Base-by-base conservation (phyloP, 2,329 filamentous ascomycete species). In the Xylariales sp. region DNA sequence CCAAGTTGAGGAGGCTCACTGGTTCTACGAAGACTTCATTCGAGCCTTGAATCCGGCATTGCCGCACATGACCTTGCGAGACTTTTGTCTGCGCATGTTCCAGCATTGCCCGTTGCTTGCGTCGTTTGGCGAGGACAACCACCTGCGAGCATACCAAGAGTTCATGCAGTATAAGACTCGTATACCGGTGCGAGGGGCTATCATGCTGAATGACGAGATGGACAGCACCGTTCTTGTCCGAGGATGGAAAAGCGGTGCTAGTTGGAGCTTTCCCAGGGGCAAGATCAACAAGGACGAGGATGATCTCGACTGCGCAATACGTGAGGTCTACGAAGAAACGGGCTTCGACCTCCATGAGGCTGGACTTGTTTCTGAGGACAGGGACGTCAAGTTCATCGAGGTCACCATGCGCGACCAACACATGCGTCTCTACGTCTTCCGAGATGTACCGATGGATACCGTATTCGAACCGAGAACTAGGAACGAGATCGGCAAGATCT, bases 21-120 rank as follows among this genome's bases (percentile, higher is more conserved):
- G 93, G 93, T 98, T 95, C 68, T 98, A 98, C 78, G 93, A 98
- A 73, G 93, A 98, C 66, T 98, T 98, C 61, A 88, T 98, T 62
- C 87, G 93, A 35, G 90, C 91, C 28, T 73, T 93, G 49, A 86
- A 96, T 64, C 84, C 89, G 39, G 76, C 76, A 28, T 75, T 98
- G 9, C 93, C 93, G 4, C 89, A 86, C 42, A 84, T 97, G 73
- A 80, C 82, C 33, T 76, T 98, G 24, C 83, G 87, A 51, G 82
- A 76, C 38, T 98, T 98, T 65, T 91, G 87, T 55, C 73, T 95
- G 45, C 80, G 84, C 53, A 94, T 98, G 54, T 96, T 97, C 62
- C 83, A 90, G 54, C 91, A 96, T 60, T 97, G 91, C 54, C 93
- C 93, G 22, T 74, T 97, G 15, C 81, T 96, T 45, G 84, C 87